Conservation (phyloP, 257 asterid species). For the Apocynum venetum region DNA sequence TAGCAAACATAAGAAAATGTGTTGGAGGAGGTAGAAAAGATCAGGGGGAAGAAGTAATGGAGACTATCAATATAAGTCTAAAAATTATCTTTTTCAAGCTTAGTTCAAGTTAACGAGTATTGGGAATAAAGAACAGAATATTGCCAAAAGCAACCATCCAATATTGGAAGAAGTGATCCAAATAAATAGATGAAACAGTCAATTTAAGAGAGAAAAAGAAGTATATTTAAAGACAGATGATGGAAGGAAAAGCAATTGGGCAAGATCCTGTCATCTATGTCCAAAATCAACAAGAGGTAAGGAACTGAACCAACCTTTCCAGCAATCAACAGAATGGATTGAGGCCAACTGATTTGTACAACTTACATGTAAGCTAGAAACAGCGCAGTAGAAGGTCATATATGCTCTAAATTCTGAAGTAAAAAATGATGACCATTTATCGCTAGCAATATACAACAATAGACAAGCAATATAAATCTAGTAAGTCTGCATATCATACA, state of each 20-base stretch:
- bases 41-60: background rate
- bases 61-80: background rate
- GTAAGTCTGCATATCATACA: background rate
- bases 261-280: background rate
- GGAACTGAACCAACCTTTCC: background rate
- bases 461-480: background rate
- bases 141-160: background rate
- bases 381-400: background rate
- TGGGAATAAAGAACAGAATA: background rate
- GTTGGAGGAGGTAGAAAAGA: background rate
- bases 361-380: background rate
- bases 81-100: background rate
- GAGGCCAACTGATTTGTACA: background rate
- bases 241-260: background rate
- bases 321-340: too few relatives aligned
- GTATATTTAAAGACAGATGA: background rate
- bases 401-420: background rate
- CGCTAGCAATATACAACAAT: background rate
- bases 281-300: background rate
- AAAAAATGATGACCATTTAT: background rate
- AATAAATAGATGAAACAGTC: background rate
- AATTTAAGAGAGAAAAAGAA: background rate
- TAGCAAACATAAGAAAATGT: background rate
- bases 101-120: background rate
- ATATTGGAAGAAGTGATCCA: background rate